Base-by-base conservation (phyloP, 306 rosid species). In the Casuarina equisetifolia region DNA sequence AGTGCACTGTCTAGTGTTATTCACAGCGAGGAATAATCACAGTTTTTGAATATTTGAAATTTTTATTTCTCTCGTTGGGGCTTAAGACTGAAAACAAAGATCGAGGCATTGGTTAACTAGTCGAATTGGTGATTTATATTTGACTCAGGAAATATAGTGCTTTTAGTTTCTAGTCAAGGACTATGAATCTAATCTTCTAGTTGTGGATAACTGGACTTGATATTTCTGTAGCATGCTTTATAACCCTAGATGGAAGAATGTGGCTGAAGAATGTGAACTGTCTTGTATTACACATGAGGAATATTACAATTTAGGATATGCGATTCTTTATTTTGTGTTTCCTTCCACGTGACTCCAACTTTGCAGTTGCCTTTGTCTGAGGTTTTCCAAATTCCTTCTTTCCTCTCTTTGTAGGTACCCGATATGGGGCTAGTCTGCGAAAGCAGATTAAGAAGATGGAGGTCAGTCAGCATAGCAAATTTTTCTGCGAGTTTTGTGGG, bases 401-500 rank as follows among this genome's bases (percentile, higher is more conserved):
- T 3, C 67, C 57, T 9, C 51, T 75, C 62, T 3, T 76, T 44
- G 17, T 69, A 93, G 98, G 95, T 70, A 93, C 98, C 83, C 88
- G 97, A 0, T 93, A 93, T 51, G 98, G 98, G 61, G 98, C 97
- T 16, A 90, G 93, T 93, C 82, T 91, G 85, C 86, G 97, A 1
- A 93, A 93, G 89, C 98, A 91, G 92, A 93, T 93, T 64, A 93
- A 93, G 85, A 93, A 93, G 82, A 93, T 93, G 97, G 98, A 93
- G 82, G 96, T 93, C 8, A 93, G 97, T 81, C 97, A 93, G 63
- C 96, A 93, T 82, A 93, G 95, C 87, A 91, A 88, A 35, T 93
- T 77, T 62, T 93, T 93, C 91, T 91, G 97, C 53, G 98, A 93
- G 72, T 93, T 93, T 57, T 93, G 96, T 17, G 97, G 98, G 72